Conservation (phyloP, 2,329 filamentous ascomycete genomes). For the Aspergillus sclerotialis region DNA sequence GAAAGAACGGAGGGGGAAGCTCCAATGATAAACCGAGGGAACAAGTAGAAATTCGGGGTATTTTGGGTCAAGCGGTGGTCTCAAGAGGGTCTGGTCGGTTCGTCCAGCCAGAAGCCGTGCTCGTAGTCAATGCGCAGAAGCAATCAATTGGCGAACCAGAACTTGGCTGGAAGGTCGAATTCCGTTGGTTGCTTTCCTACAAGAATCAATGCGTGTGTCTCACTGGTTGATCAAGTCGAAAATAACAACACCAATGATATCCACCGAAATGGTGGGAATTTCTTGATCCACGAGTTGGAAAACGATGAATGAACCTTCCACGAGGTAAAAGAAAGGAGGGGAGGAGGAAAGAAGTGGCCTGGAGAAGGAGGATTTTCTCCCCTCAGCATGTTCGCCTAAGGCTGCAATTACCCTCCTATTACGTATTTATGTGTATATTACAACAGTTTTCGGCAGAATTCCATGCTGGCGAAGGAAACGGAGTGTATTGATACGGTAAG, state of each 20-base stretch:
- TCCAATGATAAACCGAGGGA: slow-evolving; percentile 6
- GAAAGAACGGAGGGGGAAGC: slow-evolving; percentile 5
- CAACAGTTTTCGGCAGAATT: background rate
- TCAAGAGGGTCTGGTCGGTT: slow-evolving; percentile 5
- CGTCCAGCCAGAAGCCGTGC: slow-evolving; percentile 1
- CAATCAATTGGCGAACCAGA: slow-evolving; percentile 35
- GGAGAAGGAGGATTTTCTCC: background rate
- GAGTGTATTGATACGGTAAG: slow-evolving; percentile 1
- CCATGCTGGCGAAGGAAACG: too few species aligned
- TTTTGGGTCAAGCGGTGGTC: background rate
- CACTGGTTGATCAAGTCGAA: slow-evolving; percentile 14
- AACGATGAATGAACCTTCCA: background rate
- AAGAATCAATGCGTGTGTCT: slow-evolving; percentile 10
- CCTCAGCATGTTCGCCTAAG: background rate
- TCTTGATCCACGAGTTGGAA: background rate
- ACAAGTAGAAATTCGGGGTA: slow-evolving; percentile 5
- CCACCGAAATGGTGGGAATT: background rate
- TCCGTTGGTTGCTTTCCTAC: background rate
- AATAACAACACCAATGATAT: slow-evolving; percentile 1
- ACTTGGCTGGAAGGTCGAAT: slow-evolving; percentile 14
- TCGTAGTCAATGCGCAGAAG: slow-evolving; percentile 2
- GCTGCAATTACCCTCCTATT: background rate
- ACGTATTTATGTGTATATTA: background rate
- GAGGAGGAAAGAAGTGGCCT: background rate
- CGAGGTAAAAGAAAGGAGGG: background rate